phyloP scores from a whole-genome alignment of 371 early-diverging fungal species.

The Basidiobolus meristosporus region DNA sequence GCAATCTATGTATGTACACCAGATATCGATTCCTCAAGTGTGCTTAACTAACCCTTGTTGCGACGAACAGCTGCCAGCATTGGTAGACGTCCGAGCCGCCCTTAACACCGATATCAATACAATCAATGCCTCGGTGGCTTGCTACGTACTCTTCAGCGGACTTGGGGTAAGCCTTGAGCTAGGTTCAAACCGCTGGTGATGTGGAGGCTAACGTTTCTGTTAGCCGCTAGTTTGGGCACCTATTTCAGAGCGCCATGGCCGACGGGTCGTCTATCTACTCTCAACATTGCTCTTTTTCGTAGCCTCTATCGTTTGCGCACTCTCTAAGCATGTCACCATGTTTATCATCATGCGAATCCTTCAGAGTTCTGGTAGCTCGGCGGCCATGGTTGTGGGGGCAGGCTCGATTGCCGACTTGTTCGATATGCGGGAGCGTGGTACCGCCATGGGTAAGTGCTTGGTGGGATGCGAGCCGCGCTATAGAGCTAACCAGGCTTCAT shows the following conservation, averaged over 20 bases:
- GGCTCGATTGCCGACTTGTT: constrained; percentile 40
- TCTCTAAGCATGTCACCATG: constrained; percentile 20
- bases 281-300: constrained; percentile 33
- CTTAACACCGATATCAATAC: constrained; percentile 19
- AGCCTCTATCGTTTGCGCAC: constrained; percentile 41
- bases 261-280: constrained; percentile 33
- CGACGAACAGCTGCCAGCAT: too few species aligned
- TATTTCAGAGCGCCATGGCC: constrained; percentile 38
- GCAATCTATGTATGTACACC: constrained; percentile 17
- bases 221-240: constrained; percentile 46
- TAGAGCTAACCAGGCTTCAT: too few species aligned
- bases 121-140: constrained; percentile 26
- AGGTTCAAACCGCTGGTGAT: too few species aligned
- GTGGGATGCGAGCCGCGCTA: too few species aligned
- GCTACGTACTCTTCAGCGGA: constrained; percentile 30
- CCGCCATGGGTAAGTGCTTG: constrained; percentile 32
- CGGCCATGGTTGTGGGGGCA: constrained; percentile 51
- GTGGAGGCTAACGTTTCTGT: too few species aligned
- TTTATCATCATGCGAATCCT: constrained; percentile 39
- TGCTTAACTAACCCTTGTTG: too few species aligned
- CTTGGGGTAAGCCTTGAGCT: too few species aligned
- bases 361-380: constrained; percentile 50
- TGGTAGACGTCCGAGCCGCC: constrained; percentile 19
- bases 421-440: constrained; percentile 15
- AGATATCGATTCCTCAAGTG: too few species aligned